Conservation (phyloP, 2,329 filamentous ascomycete genomes). For the Purpureocillium takamizusanense region DNA sequence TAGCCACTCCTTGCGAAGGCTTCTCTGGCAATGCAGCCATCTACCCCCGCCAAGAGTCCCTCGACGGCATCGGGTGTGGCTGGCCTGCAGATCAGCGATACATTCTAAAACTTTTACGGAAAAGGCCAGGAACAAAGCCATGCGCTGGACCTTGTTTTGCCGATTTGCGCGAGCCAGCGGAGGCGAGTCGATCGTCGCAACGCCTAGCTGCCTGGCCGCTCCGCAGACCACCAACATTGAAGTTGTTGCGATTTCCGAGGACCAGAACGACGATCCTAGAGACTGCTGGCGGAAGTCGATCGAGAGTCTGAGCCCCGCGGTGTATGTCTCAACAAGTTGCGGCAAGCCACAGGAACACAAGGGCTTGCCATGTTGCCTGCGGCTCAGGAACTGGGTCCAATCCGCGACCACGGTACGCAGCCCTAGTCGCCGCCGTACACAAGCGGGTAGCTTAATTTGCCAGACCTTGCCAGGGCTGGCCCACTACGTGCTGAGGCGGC, state of each 20-base stretch:
- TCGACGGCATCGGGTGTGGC: too few species aligned
- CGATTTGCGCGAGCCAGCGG: too few species aligned
- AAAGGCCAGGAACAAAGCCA: background rate
- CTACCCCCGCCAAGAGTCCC: too few species aligned
- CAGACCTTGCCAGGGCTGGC: slow-evolving; percentile 6
- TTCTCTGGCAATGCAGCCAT: too few species aligned
- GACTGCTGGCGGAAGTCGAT: background rate
- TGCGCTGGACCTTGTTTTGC: background rate
- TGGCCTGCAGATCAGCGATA: too few species aligned
- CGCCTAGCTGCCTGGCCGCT: too few species aligned
- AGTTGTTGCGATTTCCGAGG: too few species aligned
- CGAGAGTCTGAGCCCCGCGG: slow-evolving; percentile 1
- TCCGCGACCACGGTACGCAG: background rate
- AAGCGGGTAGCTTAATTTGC: slow-evolving; percentile 2
- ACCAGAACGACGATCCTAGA: background rate
- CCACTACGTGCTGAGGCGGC: slow-evolving; percentile 5
- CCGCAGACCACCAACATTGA: too few species aligned
- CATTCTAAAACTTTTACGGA: background rate
- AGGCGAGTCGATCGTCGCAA: background rate
- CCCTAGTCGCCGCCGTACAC: background rate
- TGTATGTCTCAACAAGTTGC: background rate
- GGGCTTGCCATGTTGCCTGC: background rate
- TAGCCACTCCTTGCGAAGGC: background rate
- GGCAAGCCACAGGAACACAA: too few species aligned
- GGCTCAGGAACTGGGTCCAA: background rate